Percentiles rank a stretch among this genome's conserved stretches.
Conservation (phyloP, 768 basidiomycete species). For the Lactarius sp. region DNA sequence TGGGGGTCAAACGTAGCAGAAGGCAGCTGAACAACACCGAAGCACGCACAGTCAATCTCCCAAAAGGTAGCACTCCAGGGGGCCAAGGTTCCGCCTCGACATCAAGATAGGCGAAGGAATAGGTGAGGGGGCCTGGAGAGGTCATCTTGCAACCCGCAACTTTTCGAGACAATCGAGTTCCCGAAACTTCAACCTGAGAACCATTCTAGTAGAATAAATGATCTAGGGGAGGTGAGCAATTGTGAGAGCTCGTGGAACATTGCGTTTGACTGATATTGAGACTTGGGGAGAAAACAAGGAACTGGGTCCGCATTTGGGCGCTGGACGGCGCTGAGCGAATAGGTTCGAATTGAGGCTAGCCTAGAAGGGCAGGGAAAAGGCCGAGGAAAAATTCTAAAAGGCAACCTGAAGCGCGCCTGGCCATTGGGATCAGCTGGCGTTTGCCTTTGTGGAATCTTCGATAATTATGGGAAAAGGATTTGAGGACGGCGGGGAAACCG, state of each 20-base stretch:
- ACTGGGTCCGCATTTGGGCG: constrained; percentile 24
- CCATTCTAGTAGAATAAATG: background rate
- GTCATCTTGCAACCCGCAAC: background rate
- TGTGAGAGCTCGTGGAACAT: constrained; percentile 10
- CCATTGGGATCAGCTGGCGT: constrained; percentile 23
- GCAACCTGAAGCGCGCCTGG: constrained; percentile 25
- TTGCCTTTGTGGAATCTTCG: constrained; percentile 25
- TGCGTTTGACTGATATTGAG: constrained; percentile 14
- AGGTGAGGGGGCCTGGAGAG: background rate
- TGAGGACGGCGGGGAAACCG: constrained; percentile 25
- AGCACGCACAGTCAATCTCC: background rate
- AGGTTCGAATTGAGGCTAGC: constrained; percentile 26
- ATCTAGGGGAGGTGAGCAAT: constrained; percentile 19
- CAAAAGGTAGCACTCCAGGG: background rate
- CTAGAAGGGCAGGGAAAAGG: constrained; percentile 25
- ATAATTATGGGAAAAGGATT: constrained; percentile 26
- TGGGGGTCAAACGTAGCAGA: background rate
- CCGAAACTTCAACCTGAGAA: constrained; percentile 2
- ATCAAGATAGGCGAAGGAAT: background rate
- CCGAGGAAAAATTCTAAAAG: constrained; percentile 26
- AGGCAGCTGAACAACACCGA: background rate
- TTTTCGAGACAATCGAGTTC: background rate
- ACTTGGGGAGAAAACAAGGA: constrained; percentile 22
- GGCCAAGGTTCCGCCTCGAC: background rate
- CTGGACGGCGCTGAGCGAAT: constrained; percentile 21